These are phyloP conservation scores for Aureobasidium sp. DNA, from an alignment of 2,329 filamentous ascomycete species.

Conservation along the genomic window DNA sequence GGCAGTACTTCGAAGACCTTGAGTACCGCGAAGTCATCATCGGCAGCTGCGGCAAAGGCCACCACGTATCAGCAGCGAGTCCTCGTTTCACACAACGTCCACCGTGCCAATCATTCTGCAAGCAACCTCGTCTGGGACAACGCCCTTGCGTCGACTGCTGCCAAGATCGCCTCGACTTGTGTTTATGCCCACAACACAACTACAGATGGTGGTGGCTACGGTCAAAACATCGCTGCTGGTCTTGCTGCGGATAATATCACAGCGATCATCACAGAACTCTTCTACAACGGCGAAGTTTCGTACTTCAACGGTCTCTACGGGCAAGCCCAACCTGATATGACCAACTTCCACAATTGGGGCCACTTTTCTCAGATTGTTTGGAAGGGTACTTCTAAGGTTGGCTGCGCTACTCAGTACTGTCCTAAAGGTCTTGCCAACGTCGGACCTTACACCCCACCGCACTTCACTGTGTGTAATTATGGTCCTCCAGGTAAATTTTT, in stretches of 20 bases:
- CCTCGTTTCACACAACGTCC: conserved; percentile 84
- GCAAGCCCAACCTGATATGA: conserved; percentile 63
- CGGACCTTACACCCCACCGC: conserved; percentile 52
- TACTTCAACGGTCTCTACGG: conserved; percentile 67
- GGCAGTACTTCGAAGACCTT: background rate
- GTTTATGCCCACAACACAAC: conserved; percentile 78
- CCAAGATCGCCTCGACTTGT: conserved; percentile 70
- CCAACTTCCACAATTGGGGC: conserved; percentile 72
- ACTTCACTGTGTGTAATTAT: conserved; percentile 94
- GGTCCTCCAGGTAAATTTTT: conserved; percentile 68
- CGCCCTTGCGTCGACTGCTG: conserved; percentile 69
- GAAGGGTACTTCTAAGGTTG: conserved; percentile 68
- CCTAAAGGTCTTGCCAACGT: conserved; percentile 55
- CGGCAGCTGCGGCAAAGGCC: background rate
- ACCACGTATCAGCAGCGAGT: conserved; percentile 44
- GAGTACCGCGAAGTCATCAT: conserved; percentile 11
- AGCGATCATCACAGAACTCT: conserved; percentile 79
- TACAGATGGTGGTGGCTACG: conserved; percentile 72
- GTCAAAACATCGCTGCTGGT: conserved; percentile 91
- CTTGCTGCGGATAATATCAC: conserved; percentile 63
- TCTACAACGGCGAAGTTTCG: conserved; percentile 86
- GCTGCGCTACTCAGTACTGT: conserved; percentile 69
- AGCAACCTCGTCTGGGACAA: conserved; percentile 70
- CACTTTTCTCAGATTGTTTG: conserved; percentile 84
- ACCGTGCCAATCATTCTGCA: conserved; percentile 87